Evolutionary conservation across 202 grass and related monocot species (phyloP).

Genomic region (Setaria italica): DNA sequence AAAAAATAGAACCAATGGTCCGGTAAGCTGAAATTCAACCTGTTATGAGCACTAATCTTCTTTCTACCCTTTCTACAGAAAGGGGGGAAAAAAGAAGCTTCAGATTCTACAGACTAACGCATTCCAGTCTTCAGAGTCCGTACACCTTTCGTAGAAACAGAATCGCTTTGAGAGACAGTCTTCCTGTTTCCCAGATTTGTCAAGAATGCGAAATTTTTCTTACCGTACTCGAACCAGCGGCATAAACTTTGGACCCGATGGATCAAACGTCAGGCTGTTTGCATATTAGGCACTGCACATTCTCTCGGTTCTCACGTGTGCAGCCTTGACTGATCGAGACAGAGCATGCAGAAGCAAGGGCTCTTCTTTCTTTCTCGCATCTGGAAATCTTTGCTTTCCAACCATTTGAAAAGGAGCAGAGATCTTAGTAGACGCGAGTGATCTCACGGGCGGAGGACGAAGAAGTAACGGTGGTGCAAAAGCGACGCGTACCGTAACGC

Average conservation of each 20-base stretch:
- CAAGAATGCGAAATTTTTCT: neutral
- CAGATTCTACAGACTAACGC: neutral
- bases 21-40: neutral
- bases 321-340: slow-evolving; percentile 32
- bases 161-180: neutral
- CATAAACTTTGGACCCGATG: neutral
- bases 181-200: neutral
- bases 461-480: slow-evolving; percentile 45
- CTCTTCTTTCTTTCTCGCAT: neutral
- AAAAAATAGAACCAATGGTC: neutral
- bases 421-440: neutral
- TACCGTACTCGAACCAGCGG: slow-evolving; percentile 27
- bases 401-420: neutral
- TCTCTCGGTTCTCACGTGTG: slow-evolving; percentile 8
- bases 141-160: neutral
- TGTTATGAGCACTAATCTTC: neutral
- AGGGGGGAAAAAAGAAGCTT: neutral
- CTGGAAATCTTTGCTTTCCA: neutral
- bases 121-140: neutral
- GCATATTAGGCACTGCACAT: neutral
- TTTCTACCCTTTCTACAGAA: neutral
- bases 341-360: neutral
- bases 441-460: neutral
- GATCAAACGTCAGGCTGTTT: neutral
- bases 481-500: slow-evolving; percentile 33